phyloP scores from a whole-genome alignment of 495 filamentous ascomycete species.

The Eremomyces bilateralis region DNA sequence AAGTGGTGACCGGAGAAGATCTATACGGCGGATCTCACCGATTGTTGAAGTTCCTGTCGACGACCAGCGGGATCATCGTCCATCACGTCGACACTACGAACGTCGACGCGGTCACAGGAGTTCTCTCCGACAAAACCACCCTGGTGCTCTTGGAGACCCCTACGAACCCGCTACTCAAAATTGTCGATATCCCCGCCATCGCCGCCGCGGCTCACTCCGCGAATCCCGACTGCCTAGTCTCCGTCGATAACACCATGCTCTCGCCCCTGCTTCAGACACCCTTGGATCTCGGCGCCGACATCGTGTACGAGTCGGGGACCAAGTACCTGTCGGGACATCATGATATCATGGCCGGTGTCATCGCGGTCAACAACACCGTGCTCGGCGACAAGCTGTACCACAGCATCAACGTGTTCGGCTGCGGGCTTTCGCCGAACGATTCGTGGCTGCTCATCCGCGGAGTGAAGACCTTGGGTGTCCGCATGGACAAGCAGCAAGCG shows the following conservation, averaged over 20 bases:
- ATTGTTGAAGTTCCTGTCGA: conserved; percentile 72
- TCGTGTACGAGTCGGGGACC: conserved; percentile 91
- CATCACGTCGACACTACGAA: conserved; percentile 90
- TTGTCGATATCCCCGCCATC: conserved; percentile 72
- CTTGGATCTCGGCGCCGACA: conserved; percentile 80
- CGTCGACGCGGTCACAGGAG: conserved; percentile 39
- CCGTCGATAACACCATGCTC: conserved; percentile 97
- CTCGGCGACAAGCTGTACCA: conserved; percentile 85
- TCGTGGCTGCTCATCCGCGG: conserved; percentile 88
- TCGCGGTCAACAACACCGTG: conserved; percentile 61
- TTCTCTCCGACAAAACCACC: conserved; percentile 56
- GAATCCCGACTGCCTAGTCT: conserved; percentile 63
- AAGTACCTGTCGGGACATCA: conserved; percentile 97
- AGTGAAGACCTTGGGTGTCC: conserved; percentile 86
- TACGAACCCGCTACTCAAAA: conserved; percentile 95
- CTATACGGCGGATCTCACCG: conserved; percentile 92
- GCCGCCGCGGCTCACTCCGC: conserved; percentile 50
- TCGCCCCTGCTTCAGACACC: conserved; percentile 82
- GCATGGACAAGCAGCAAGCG: conserved; percentile 93
- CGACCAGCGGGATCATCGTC: conserved; percentile 68
- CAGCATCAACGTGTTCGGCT: conserved; percentile 87
- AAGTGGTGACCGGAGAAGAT: conserved; percentile 92
- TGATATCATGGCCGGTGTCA: conserved; percentile 94
- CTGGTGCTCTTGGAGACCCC: conserved; percentile 95
- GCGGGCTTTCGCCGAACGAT: conserved; percentile 83